phyloP scores from a whole-genome alignment of 1,284 basidiomycete genomes.

The Boletus nobilissimus region DNA sequence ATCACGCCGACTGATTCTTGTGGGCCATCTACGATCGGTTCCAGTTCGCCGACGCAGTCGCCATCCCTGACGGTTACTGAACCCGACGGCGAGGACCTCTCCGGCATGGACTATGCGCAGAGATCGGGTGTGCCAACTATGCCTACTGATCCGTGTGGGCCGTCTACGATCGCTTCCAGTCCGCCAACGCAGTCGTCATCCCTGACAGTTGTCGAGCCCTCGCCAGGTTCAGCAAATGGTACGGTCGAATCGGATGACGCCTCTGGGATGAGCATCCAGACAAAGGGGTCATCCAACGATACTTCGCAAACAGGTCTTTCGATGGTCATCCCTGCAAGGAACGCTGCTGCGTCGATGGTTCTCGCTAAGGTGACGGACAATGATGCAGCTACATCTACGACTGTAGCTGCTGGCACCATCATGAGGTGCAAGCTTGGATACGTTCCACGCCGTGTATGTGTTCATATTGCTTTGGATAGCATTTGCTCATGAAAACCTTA shows the following conservation, averaged over 20 bases:
- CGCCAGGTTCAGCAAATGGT: neutral
- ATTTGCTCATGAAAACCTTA: neutral
- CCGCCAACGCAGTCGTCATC: neutral
- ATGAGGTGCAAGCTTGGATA: neutral
- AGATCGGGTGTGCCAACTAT: too few relatives aligned
- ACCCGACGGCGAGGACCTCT: too few relatives aligned
- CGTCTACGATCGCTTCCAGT: too few relatives aligned
- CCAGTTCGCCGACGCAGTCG: too few relatives aligned
- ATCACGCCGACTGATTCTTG: neutral
- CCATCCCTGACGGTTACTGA: too few relatives aligned
- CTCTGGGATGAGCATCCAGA: neutral
- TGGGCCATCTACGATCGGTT: neutral
- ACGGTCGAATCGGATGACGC: neutral
- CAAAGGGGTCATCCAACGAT: neutral
- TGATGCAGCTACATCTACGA: neutral
- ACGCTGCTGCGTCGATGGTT: neutral
- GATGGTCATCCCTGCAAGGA: neutral
- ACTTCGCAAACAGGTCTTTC: neutral
- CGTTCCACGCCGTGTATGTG: neutral
- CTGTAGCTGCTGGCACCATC: neutral
- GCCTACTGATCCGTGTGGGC: too few relatives aligned
- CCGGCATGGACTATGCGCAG: too few relatives aligned
- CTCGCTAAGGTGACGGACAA: too few relatives aligned
- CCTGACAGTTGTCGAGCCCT: neutral
- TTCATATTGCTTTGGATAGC: neutral